Percentiles rank a stretch among this genome's conserved stretches.
Evolutionary conservation across 108 stramenopile genomes (phyloP).

Genomic region (Schizochytrium sp.): DNA sequence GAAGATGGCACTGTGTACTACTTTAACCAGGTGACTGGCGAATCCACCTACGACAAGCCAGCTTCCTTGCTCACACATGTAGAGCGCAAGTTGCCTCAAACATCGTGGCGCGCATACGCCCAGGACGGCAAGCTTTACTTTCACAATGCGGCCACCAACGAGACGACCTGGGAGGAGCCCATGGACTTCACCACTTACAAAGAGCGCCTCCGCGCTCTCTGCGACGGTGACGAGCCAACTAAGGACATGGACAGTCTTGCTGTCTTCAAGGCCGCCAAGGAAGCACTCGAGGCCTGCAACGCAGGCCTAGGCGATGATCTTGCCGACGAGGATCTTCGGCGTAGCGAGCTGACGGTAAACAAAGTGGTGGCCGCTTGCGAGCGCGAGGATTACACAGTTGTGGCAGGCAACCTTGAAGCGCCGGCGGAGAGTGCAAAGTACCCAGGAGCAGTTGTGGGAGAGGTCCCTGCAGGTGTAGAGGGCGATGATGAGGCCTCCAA

Average conservation of each 20-base stretch:
- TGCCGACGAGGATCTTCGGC: slow-evolving; percentile 6
- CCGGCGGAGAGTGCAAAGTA: background rate
- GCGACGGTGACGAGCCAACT: slow-evolving; percentile 42
- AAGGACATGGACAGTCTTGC: slow-evolving; percentile 59
- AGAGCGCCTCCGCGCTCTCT: slow-evolving; percentile 60
- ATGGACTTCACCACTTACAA: slow-evolving; percentile 59
- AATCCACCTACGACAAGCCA: slow-evolving; percentile 52
- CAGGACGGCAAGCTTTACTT: slow-evolving; percentile 40
- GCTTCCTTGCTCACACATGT: slow-evolving; percentile 15
- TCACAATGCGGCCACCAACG: background rate
- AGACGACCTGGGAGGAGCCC: slow-evolving; percentile 37
- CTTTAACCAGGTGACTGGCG: slow-evolving; percentile 13
- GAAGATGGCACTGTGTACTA: slow-evolving; percentile 58
- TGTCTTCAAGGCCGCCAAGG: slow-evolving; percentile 34
- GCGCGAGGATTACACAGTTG: background rate
- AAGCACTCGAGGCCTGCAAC: slow-evolving; percentile 44
- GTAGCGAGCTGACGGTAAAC: slow-evolving; percentile 17
- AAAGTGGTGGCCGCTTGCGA: slow-evolving; percentile 7
- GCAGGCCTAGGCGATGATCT: slow-evolving; percentile 1
- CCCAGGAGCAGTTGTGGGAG: background rate
- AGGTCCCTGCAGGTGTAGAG: background rate
- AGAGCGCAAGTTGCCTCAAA: slow-evolving; percentile 51
- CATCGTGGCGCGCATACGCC: slow-evolving; percentile 35
- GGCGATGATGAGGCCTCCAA: too few species aligned
- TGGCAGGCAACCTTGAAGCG: background rate